Conservation (phyloP, 306 rosid genomes). For the Corylus avellana region DNA sequence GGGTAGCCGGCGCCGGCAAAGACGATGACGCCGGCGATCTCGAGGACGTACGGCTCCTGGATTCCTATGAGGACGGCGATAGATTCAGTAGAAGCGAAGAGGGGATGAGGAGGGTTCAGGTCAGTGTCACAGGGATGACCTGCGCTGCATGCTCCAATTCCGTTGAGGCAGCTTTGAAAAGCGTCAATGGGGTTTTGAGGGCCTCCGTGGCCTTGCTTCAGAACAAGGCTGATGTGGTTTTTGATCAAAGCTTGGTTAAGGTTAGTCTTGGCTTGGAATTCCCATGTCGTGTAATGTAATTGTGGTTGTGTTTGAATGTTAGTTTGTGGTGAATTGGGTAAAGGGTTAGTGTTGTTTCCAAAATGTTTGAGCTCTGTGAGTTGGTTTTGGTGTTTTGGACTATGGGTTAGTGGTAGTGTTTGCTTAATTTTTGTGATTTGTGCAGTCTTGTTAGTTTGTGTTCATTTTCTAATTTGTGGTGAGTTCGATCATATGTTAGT, state of each 20-base stretch:
- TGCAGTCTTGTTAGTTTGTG: not conserved
- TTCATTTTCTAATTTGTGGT: not conserved
- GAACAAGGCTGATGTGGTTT: constrained; percentile 88
- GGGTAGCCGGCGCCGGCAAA: constrained; percentile 17
- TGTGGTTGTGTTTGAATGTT: constrained; percentile 5
- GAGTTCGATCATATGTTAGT: not conserved
- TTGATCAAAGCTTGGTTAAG: constrained; percentile 69
- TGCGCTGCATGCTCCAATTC: constrained; percentile 97
- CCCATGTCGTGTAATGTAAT: not conserved
- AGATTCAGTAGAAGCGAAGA: constrained; percentile 29
- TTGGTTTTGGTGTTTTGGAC: constrained; percentile 10
- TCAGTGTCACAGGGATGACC: constrained; percentile 85
- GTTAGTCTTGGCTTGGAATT: constrained; percentile 37
- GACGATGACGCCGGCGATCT: constrained; percentile 45
- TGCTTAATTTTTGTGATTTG: not conserved
- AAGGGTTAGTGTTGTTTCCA: not conserved
- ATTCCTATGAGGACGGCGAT: constrained; percentile 50
- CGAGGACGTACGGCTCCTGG: constrained; percentile 78
- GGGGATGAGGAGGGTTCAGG: constrained; percentile 61
- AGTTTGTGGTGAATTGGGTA: not conserved
- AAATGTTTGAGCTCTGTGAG: not conserved
- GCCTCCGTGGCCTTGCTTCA: constrained; percentile 93
- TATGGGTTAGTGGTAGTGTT: not conserved
- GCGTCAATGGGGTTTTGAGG: constrained; percentile 59
- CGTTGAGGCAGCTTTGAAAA: constrained; percentile 69